Percentiles rank a stretch among this genome's conserved stretches.
phyloP scores from a whole-genome alignment of 768 basidiomycete species.

The Strobilomyces confusus region DNA sequence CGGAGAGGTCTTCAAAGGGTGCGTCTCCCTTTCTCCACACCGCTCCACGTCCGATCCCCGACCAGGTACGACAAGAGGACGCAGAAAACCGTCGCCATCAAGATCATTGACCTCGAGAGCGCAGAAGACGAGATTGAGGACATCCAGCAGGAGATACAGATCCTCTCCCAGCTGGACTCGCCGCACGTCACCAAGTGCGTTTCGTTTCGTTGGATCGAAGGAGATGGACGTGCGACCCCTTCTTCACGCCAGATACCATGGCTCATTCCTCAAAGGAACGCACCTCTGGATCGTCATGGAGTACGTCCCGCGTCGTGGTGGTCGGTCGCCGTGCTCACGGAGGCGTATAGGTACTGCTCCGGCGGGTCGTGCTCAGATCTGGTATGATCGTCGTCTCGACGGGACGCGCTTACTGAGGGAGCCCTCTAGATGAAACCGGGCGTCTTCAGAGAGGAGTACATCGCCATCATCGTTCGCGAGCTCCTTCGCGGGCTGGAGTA shows the following conservation, averaged over 20 bases:
- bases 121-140: constrained; percentile 99
- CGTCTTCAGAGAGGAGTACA: constrained; percentile 96
- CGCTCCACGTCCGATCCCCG: constrained; percentile 1
- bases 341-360: constrained; percentile 74
- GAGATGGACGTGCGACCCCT: constrained; percentile 30
- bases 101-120: constrained; percentile 98
- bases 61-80: constrained; percentile 90
- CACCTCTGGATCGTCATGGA: constrained; percentile 99
- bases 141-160: constrained; percentile 98
- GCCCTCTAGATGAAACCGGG: constrained; percentile 90
- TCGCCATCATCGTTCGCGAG: constrained; percentile 94
- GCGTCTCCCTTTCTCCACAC: constrained; percentile 19
- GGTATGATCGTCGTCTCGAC: constrained; percentile 43
- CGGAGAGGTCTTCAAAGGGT: constrained; percentile 99
- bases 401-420: constrained; percentile 5
- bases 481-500: constrained; percentile 91
- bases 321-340: constrained; percentile 7
- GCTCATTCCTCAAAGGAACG: constrained; percentile 91
- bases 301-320: constrained; percentile 41
- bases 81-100: constrained; percentile 96
- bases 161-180: constrained; percentile 93
- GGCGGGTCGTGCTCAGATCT: constrained; percentile 98
- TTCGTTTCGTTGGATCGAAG: constrained; percentile 29
- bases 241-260: constrained; percentile 71
- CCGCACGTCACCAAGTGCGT: constrained; percentile 92